Percentiles rank a stretch among this genome's conserved stretches.
phyloP scores from a whole-genome alignment of 805 yeast genomes.

The Candida glaebosa region DNA sequence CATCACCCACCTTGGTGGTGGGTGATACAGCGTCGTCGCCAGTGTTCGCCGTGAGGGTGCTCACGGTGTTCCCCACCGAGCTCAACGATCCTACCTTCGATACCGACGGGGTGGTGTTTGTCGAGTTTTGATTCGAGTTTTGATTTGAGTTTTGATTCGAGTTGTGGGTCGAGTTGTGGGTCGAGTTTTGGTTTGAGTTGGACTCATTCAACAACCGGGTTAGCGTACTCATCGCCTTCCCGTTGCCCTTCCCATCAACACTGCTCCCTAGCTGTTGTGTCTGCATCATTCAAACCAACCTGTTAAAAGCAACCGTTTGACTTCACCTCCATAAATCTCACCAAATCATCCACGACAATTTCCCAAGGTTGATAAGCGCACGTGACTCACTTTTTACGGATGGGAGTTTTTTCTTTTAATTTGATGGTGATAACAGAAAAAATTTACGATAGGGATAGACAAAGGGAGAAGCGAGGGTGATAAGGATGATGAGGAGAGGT shows the following conservation, averaged over 20 bases:
- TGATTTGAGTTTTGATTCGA: background rate
- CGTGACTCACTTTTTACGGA: background rate
- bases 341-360: background rate
- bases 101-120: slow-evolving; percentile 10
- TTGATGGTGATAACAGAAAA: background rate
- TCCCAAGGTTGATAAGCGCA: background rate
- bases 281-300: background rate
- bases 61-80: slow-evolving; percentile 8
- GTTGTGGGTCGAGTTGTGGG: too few species aligned
- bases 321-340: background rate
- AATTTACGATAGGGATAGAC: too few species aligned
- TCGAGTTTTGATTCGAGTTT: background rate
- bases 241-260: slow-evolving; percentile 2
- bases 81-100: slow-evolving; percentile 11
- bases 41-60: background rate
- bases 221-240: slow-evolving; percentile 29
- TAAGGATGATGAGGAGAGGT: too few species aligned
- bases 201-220: slow-evolving; percentile 37
- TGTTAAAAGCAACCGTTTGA: background rate
- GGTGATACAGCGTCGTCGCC: background rate
- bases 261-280: slow-evolving; percentile 1
- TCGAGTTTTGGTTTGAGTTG: slow-evolving; percentile 16
- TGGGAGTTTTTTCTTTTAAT: too few species aligned
- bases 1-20: too few species aligned
- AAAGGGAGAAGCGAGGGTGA: too few species aligned